Evolutionary conservation across 169 alveolate species (phyloP).

Genomic region (Theileria orientalis): DNA sequence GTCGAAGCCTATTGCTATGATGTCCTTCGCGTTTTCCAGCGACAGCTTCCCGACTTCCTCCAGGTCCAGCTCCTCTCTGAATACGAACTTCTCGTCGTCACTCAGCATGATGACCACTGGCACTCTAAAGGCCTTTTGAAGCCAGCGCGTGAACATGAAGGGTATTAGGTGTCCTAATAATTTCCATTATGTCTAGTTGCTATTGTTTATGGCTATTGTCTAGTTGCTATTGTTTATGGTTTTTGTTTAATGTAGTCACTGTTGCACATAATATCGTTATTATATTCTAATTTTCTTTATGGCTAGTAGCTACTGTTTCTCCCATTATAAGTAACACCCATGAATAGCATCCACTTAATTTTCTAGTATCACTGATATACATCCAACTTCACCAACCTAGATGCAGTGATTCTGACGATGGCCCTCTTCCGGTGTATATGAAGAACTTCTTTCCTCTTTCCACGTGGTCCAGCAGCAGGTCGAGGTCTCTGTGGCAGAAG

Average conservation of each 20-base stretch:
- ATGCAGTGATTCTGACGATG: conserved; percentile 96
- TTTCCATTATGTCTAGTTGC: too few species aligned
- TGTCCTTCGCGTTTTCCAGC: conserved; percentile 96
- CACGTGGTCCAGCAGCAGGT: conserved; percentile 86
- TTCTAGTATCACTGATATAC: background rate
- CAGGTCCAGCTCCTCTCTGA: conserved; percentile 88
- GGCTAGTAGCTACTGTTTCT: too few species aligned
- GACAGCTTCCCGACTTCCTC: conserved; percentile 87
- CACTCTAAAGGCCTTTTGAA: conserved; percentile 95
- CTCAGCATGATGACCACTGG: conserved; percentile 98
- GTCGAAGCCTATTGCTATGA: conserved; percentile 98
- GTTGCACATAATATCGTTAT: too few species aligned
- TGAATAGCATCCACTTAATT: background rate
- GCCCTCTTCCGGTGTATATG: conserved; percentile 99
- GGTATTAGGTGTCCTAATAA: conserved; percentile 98
- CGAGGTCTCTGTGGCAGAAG: conserved; percentile 98
- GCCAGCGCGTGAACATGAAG: conserved; percentile 94
- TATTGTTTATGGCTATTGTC: too few species aligned
- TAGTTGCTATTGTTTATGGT: too few species aligned
- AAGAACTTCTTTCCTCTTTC: conserved; percentile 93
- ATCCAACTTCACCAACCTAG: too few species aligned
- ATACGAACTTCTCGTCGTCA: conserved; percentile 98
- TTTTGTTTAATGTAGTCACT: too few species aligned
- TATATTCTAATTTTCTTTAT: too few species aligned
- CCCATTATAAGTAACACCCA: background rate